Base-by-base conservation (phyloP, 2,329 filamentous ascomycete genomes). In the Chrysosporium keratinophilum region DNA sequence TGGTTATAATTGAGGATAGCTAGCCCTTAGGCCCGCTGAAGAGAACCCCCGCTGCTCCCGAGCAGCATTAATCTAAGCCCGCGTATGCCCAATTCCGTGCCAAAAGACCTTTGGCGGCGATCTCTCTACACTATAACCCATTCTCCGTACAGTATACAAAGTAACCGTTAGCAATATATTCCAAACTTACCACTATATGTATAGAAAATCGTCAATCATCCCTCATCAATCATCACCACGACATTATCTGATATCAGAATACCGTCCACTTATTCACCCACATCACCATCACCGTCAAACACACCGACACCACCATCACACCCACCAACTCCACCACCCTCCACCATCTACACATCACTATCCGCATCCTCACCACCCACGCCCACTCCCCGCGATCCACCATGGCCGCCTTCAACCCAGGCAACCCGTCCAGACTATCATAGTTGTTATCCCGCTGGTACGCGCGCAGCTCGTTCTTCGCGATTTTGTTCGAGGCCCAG, bases 401-500 rank as follows among this genome's bases (percentile, higher is more conserved):
- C 57, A 80, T 71, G 19, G 80, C 81, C 4, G 70, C 70, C 54
- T 70, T 73, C 59, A 85, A 63, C 0, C 80, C 81, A 0, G 80
- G 78, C 17, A 83, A 67, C 1, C 78, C 79, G 58, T 84, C 81
- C 43, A 84, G 69, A 63, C 78, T 81, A 45, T 62, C 59, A 1
- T 70, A 61, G 60, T 85, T 86, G 60, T 75, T 77, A 57, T 72
- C 63, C 19, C 70, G 71, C 62, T 81, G 81, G 61, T 84, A 86
- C n/a, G 70, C 67, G 7, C 70, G 67, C 58, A 82, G 63, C 37
- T 71, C 69, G 51, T 77, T 76, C 55, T 72, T 73, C 45, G 76
- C 72, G 1, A 76, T 70, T 61, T 69, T 73, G 58, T 76, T 77
- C 37, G 63, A 62, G 1, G 74, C 72, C 73, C 74, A 81, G 51